A percentile compares a stretch with the other conserved stretches of the same genome.
Conservation (phyloP, 2,329 filamentous ascomycete genomes). For the Fonsecaea pugnacius region DNA sequence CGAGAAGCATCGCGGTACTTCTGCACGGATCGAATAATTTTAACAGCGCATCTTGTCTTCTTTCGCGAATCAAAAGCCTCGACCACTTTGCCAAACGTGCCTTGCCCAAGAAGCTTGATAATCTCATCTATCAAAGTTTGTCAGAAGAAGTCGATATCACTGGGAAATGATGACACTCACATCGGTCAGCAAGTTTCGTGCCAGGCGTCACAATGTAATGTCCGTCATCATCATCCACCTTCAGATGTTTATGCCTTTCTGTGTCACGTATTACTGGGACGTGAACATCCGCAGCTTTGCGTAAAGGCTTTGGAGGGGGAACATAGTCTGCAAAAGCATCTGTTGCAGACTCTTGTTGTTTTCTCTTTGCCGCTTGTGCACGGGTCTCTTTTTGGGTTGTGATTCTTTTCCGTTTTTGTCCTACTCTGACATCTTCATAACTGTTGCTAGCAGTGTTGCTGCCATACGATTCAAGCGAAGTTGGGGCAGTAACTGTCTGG, state of each 20-base stretch:
- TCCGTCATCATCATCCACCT: constrained; percentile 94
- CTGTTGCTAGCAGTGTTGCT: constrained; percentile 57
- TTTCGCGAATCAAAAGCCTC: constrained; percentile 81
- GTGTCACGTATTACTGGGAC: constrained; percentile 58
- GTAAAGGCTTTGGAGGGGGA: constrained; percentile 82
- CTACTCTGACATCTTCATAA: constrained; percentile 69
- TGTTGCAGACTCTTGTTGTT: constrained; percentile 71
- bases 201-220: constrained; percentile 94
- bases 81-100: constrained; percentile 97
- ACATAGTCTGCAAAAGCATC: constrained; percentile 79
- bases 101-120: constrained; percentile 86
- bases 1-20: constrained; percentile 96
- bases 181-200: constrained; percentile 82
- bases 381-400: constrained; percentile 76
- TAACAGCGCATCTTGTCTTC: constrained; percentile 85
- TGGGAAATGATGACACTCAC: constrained; percentile 59
- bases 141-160: constrained; percentile 11
- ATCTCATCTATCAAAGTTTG: constrained; percentile 72
- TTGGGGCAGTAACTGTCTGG: constrained; percentile 79
- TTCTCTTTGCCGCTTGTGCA: constrained; percentile 74
- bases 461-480: constrained; percentile 74
- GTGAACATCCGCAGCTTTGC: constrained; percentile 82
- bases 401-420: constrained; percentile 85
- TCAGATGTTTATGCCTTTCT: constrained; percentile 62
- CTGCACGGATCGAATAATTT: constrained; percentile 96